These are phyloP conservation scores for Verticillium nubilum DNA, from an alignment of 2,329 filamentous ascomycete genomes.

Conservation along the genomic window DNA sequence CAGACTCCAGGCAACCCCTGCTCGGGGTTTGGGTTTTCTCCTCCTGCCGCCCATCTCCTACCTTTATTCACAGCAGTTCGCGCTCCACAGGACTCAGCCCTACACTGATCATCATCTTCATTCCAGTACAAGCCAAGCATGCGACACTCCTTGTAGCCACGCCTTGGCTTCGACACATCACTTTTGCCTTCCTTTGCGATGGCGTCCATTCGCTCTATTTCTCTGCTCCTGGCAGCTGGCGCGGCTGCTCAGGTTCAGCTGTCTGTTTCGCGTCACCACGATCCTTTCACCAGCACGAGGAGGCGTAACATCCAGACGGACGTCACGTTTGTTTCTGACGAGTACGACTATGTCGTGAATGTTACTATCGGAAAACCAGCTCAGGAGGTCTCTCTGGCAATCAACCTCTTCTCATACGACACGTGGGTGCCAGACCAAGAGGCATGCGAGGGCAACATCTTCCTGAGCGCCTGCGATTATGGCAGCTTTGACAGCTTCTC, in stretches of 20 bases:
- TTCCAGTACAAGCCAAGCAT: background rate
- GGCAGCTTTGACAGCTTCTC: constrained; percentile 26
- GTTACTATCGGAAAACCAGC: constrained; percentile 7
- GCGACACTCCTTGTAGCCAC: background rate
- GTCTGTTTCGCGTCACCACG: background rate
- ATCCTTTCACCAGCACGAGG: background rate
- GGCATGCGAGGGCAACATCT: background rate
- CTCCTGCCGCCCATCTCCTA: background rate
- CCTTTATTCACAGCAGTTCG: background rate
- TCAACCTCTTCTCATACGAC: background rate
- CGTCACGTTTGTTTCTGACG: background rate
- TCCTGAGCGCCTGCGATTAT: background rate
- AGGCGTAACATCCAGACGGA: background rate
- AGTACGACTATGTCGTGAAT: constrained; percentile 5
- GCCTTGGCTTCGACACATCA: background rate
- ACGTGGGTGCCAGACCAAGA: constrained; percentile 1
- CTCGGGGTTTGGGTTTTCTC: background rate
- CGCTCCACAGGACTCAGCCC: background rate
- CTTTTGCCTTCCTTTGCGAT: background rate
- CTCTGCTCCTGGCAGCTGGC: background rate
- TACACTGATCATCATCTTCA: background rate
- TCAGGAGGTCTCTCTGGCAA: constrained; percentile 3
- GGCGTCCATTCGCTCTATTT: background rate
- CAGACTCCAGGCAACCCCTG: background rate
- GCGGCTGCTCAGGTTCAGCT: background rate